Evolutionary conservation across 2,329 filamentous ascomycete genomes (phyloP), one percentile per base, ranked within the genome.

Genomic region (Rhynchosporium secalis): DNA sequence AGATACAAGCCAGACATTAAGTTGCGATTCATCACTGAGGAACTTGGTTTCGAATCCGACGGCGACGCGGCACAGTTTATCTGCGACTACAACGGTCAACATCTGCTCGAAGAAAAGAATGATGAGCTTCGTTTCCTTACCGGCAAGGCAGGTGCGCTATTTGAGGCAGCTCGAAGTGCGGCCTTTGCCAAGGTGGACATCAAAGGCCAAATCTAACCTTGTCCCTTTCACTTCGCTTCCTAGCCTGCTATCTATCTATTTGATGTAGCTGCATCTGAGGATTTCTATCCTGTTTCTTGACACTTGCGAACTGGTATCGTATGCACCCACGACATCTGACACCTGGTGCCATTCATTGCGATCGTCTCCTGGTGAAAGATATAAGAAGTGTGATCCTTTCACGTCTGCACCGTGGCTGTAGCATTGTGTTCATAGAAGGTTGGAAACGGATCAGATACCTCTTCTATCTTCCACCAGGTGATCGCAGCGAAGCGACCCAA

Each of bases 11-110:
- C 89, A 69, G 89, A 93, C 75, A 85, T 98, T 73, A 90, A 88
- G 72, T 83, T 98, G 69, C 89, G 91, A 68, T 97, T 96, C 79
- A 85, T 99, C 72, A 96, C 93, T 63, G 92, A 97, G 77, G 94
- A 98, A 78, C 89, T 99, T 72, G 92, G 91, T 56, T 99, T 99
- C 76, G 92, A 96, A 76, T 92, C 90, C 63, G 92, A 96, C 78
- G 85, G 89, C 73, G 91, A 96, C 78, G 92, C 92, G 66, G 90
- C 90, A 65, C 90, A 95, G 75, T 99, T 98, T 77, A 86, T 99
- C 73, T 86, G 91, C 72, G 89, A 96, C 68, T 81, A 95, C 72
- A 83, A 88, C 69, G 90, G 89, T 58, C 85, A 91, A 75, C 79
- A 88, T 43, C 80, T 96, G 43, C 84, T 98, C 68, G 84, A 93